A percentile compares a stretch with the other conserved stretches of the same genome.
These are phyloP conservation scores for Kuraishia floccosa DNA, from an alignment of 805 yeast species.

Conservation along the genomic window DNA sequence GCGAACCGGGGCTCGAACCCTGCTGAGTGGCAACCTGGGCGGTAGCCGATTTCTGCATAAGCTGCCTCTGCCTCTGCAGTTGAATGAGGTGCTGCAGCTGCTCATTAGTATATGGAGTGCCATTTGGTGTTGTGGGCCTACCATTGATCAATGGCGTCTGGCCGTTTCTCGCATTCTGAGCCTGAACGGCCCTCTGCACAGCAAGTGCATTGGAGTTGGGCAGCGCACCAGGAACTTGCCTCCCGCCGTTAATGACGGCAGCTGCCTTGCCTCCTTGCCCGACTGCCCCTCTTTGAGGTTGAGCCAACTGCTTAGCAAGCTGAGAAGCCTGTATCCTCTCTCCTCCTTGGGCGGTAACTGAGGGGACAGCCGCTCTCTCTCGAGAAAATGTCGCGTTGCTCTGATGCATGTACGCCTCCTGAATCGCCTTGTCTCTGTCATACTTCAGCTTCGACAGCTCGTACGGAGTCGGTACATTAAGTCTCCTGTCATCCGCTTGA, in stretches of 20 bases:
- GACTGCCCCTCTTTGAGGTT: conserved; percentile 1
- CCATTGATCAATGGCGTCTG: conserved; percentile 9
- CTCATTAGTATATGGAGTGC: conserved; percentile 47
- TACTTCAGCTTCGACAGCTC: conserved; percentile 75
- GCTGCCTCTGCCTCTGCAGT: conserved; percentile 35
- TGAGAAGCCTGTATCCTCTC: not conserved
- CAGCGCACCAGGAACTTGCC: not conserved
- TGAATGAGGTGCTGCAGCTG: conserved; percentile 49
- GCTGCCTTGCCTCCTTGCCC: not conserved
- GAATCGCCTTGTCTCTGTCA: conserved; percentile 78
- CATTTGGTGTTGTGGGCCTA: conserved; percentile 38
- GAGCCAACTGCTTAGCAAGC: conserved; percentile 1
- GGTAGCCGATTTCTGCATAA: conserved; percentile 23
- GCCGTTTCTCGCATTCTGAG: conserved; percentile 1
- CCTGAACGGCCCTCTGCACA: not conserved
- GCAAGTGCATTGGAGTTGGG: not conserved
- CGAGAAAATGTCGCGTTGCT: conserved; percentile 2
- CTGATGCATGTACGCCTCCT: conserved; percentile 49
- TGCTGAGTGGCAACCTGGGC: not conserved
- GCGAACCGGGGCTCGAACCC: conserved; percentile 1
- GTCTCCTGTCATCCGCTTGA: conserved; percentile 27
- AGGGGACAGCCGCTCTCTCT: conserved; percentile 1
- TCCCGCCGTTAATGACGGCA: not conserved
- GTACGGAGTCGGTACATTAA: conserved; percentile 66
- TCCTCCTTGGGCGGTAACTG: not conserved